Percentiles rank a stretch among this genome's conserved stretches.
phyloP scores from a whole-genome alignment of 768 basidiomycete genomes.

The Naganishia randhawae region DNA sequence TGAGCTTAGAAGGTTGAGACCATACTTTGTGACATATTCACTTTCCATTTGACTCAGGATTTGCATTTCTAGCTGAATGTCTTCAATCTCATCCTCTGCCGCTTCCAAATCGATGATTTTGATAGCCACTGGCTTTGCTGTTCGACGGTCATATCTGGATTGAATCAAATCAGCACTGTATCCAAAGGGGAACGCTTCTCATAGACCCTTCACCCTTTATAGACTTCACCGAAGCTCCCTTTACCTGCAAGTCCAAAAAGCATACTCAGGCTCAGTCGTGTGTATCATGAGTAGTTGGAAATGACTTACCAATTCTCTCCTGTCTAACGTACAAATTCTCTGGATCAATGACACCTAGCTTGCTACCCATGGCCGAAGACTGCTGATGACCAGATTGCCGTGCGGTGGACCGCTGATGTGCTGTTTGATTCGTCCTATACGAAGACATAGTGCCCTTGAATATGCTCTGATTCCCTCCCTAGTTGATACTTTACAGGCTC shows the following conservation, averaged over 20 bases:
- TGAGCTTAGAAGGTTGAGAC: slow-evolving; percentile 29
- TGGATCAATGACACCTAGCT: slow-evolving; percentile 60
- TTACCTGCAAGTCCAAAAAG: slow-evolving; percentile 53
- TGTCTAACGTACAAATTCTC: slow-evolving; percentile 97
- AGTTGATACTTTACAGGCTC: not conserved
- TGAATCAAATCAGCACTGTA: not conserved
- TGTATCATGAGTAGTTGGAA: slow-evolving; percentile 49
- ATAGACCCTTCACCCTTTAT: slow-evolving; percentile 70
- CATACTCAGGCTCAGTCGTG: slow-evolving; percentile 55
- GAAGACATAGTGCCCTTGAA: not conserved
- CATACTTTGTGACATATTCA: slow-evolving; percentile 89
- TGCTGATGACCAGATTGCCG: slow-evolving; percentile 2
- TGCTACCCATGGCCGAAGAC: not conserved
- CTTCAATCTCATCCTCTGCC: slow-evolving; percentile 99
- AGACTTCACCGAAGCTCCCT: slow-evolving; percentile 99
- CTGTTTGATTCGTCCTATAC: not conserved
- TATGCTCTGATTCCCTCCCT: not conserved
- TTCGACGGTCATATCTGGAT: slow-evolving; percentile 83
- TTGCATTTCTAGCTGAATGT: slow-evolving; percentile 96
- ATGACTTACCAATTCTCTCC: slow-evolving; percentile 72
- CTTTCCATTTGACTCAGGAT: slow-evolving; percentile 96
- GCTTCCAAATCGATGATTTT: slow-evolving; percentile 99
- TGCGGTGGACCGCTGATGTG: not conserved
- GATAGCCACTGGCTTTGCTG: slow-evolving; percentile 95
- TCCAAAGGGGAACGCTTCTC: too few relatives aligned